These are phyloP conservation scores for Metarhizium album DNA, from an alignment of 2,329 filamentous ascomycete genomes.

Conservation along the genomic window DNA sequence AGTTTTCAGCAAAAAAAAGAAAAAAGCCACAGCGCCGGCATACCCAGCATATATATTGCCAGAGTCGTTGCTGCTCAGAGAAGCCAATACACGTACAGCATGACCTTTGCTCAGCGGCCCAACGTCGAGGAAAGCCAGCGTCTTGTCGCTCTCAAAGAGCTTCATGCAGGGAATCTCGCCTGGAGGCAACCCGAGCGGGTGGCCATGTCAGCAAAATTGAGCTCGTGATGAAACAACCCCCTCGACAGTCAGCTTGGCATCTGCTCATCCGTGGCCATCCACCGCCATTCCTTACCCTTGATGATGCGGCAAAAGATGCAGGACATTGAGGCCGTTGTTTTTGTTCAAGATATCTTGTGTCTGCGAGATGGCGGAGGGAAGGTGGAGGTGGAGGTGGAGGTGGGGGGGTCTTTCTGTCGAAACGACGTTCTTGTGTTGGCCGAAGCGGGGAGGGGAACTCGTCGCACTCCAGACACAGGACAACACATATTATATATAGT, in stretches of 20 bases:
- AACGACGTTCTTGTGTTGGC: too few species aligned
- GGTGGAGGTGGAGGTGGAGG: not conserved
- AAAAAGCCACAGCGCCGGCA: not conserved
- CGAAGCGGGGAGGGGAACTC: too few species aligned
- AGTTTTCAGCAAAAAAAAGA: not conserved
- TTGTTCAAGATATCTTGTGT: not conserved
- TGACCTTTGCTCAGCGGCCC: conserved; percentile 81
- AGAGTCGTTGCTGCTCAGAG: not conserved
- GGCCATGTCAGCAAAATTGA: not conserved
- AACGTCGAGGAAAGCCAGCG: conserved; percentile 93
- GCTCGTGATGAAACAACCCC: not conserved
- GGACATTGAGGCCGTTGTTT: conserved; percentile 19
- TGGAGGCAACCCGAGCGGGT: conserved; percentile 24
- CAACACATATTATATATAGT: too few species aligned
- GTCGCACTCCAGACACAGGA: too few species aligned
- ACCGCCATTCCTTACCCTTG: conserved; percentile 51
- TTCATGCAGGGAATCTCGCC: conserved; percentile 95
- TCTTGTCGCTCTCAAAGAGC: conserved; percentile 89
- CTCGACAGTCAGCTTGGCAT: not conserved
- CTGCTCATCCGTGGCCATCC: not conserved
- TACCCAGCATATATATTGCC: too few species aligned
- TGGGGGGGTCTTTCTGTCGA: not conserved
- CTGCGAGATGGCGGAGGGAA: not conserved
- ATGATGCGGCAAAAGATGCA: conserved; percentile 99
- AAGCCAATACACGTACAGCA: conserved; percentile 49